These are phyloP conservation scores for Colletotrichum musae DNA, from an alignment of 2,329 filamentous ascomycete species.

Conservation along the genomic window DNA sequence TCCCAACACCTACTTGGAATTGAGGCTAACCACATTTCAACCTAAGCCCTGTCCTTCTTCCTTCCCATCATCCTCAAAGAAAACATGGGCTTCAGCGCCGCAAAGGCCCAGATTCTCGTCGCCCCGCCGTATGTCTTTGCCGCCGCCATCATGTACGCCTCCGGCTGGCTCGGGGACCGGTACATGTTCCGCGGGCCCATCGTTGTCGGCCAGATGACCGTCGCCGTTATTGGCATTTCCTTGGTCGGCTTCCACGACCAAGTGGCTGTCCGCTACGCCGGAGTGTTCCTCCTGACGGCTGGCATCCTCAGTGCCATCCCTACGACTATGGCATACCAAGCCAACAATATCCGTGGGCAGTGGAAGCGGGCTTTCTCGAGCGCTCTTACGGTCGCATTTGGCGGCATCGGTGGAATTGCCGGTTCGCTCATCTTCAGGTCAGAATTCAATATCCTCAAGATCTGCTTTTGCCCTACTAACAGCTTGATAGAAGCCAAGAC, in stretches of 20 bases:
- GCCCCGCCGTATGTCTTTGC: constrained; percentile 73
- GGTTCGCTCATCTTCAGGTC: constrained; percentile 41
- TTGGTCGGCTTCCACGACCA: constrained; percentile 72
- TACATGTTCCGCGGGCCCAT: constrained; percentile 75
- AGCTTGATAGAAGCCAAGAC: constrained; percentile 13
- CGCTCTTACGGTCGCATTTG: constrained; percentile 34
- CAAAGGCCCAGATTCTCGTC: constrained; percentile 67
- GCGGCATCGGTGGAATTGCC: constrained; percentile 40
- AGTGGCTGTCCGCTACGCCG: constrained; percentile 75
- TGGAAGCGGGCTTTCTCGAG: constrained; percentile 43
- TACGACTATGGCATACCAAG: constrained; percentile 36
- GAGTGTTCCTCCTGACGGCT: constrained; percentile 68
- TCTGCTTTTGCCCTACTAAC: background rate
- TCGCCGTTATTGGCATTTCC: constrained; percentile 75
- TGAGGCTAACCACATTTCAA: constrained; percentile 51
- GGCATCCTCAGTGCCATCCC: constrained; percentile 36
- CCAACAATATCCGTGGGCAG: constrained; percentile 42
- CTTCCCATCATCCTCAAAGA: constrained; percentile 68
- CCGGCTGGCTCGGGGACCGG: constrained; percentile 77
- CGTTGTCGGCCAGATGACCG: constrained; percentile 72
- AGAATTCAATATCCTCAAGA: background rate
- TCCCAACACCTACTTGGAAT: background rate
- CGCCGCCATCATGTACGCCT: constrained; percentile 71
- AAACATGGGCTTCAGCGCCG: constrained; percentile 48
- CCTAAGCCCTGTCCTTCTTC: constrained; percentile 66